Evolutionary conservation across 805 yeast genomes (phyloP), one percentile per base, ranked within the genome.

Genomic region (Sugiyamaella floridensis): DNA sequence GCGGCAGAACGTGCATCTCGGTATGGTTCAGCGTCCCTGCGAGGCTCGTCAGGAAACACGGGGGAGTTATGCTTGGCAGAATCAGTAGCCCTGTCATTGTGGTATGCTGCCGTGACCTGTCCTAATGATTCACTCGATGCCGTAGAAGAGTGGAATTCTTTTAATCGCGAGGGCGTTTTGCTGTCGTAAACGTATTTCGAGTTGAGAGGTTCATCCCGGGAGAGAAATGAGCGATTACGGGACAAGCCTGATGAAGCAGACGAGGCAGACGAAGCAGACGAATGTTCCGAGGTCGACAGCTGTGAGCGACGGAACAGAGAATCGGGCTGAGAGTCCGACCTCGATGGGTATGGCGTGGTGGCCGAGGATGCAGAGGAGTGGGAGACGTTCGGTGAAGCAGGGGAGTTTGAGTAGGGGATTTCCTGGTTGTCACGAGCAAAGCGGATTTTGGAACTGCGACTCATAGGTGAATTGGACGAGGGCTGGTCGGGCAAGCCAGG

Each of bases 371-470:
- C 15, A 22, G 45, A 43, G 22, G 22, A 14, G 45, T 19, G 12
- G 7, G 26, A 18, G 29, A 20, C 37, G 37, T 32, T 32, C n/a
- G 41, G 49, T 6, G 41, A 34, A 15, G 20, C 49, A 8, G 40
- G 42, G 20, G 26, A 28, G 26, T 19, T 32, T 16, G 19, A 18
- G 34, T 22, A 44, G 15, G 54, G 48, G 29, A 53, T 53, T 42
- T 53, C 55, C 26, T 55, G 47, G 32, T 55, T 42, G 12, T 45
- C 52, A 3, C 22, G 40, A 14, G 56, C 51, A 52, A 55, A 55
- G 14, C 58, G 32, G 9, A 55, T 52, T 15, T 50, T 45, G 15
- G 16, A 20, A 28, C 26, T 18, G 8, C 22, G 41, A 11, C 44
- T 42, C 22, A 18, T 14, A 2, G 48, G 48, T 12, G 48, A 45